These are phyloP conservation scores for Fusarium caatingaense DNA, from an alignment of 2,329 filamentous ascomycete species.

Conservation along the genomic window DNA sequence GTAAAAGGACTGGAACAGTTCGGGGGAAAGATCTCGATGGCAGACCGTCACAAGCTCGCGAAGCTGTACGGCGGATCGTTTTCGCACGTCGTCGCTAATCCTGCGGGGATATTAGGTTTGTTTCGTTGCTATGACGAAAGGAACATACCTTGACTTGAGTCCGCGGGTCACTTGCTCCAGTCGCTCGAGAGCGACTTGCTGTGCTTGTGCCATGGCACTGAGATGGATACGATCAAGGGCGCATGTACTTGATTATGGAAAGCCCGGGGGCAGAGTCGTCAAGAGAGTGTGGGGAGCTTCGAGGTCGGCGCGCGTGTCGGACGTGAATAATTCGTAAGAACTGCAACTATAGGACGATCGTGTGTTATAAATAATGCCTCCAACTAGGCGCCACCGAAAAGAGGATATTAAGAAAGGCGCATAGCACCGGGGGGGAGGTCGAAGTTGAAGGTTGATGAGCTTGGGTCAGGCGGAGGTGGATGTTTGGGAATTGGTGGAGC, in stretches of 20 bases:
- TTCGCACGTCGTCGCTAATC: constrained; percentile 61
- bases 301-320: constrained; percentile 28
- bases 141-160: constrained; percentile 64
- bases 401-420: constrained; percentile 38
- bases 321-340: not conserved
- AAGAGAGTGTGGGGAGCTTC: constrained; percentile 9
- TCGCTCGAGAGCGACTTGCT: constrained; percentile 65
- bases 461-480: constrained; percentile 42
- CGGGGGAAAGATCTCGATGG: constrained; percentile 79
- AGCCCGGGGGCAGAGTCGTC: constrained; percentile 11
- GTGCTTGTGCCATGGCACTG: constrained; percentile 57
- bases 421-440: constrained; percentile 40
- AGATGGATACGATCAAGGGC: constrained; percentile 37
- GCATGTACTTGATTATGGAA: constrained; percentile 45
- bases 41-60: constrained; percentile 66
- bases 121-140: not conserved
- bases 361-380: constrained; percentile 21
- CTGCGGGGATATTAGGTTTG: constrained; percentile 44
- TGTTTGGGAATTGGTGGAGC: constrained; percentile 41
- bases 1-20: constrained; percentile 76
- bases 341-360: not conserved
- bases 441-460: constrained; percentile 39
- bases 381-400: constrained; percentile 29
- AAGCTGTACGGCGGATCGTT: constrained; percentile 65
- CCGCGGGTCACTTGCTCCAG: constrained; percentile 67